These are phyloP conservation scores for Thielaviopsis euricoi DNA, from an alignment of 2,329 filamentous ascomycete genomes.

Conservation along the genomic window DNA sequence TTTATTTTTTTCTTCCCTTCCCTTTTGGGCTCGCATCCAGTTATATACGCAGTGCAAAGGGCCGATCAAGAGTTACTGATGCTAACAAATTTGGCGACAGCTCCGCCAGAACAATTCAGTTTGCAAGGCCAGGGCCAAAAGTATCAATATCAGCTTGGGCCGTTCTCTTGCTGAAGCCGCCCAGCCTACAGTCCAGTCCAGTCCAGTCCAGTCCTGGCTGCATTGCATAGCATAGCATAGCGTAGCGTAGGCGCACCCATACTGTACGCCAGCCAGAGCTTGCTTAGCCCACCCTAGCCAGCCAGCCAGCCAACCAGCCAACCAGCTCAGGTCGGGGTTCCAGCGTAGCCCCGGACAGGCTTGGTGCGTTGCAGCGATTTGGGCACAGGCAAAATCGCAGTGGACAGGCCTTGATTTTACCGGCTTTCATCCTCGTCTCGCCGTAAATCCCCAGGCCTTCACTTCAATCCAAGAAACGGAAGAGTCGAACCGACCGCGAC, in stretches of 20 bases:
- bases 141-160: not conserved
- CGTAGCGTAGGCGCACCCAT: no score
- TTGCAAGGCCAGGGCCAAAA: not conserved
- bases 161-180: no score
- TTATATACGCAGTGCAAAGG: not conserved
- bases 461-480: not conserved
- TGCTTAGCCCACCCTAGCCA: no score
- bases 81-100: not conserved
- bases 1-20: not conserved
- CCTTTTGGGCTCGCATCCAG: not conserved
- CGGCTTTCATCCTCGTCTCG: not conserved
- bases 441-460: not conserved
- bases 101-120: not conserved
- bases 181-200: no score
- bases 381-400: no score
- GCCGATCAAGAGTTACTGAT: not conserved
- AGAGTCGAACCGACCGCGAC: constrained; percentile 5
- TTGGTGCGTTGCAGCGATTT: no score
- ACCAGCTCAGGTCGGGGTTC: no score
- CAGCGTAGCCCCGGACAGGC: no score
- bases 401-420: not conserved
- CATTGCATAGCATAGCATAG: no score
- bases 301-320: no score
- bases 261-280: no score
- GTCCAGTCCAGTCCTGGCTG: no score